phyloP scores from a whole-genome alignment of 2,329 filamentous ascomycete species.

The Phialocephala sp. region DNA sequence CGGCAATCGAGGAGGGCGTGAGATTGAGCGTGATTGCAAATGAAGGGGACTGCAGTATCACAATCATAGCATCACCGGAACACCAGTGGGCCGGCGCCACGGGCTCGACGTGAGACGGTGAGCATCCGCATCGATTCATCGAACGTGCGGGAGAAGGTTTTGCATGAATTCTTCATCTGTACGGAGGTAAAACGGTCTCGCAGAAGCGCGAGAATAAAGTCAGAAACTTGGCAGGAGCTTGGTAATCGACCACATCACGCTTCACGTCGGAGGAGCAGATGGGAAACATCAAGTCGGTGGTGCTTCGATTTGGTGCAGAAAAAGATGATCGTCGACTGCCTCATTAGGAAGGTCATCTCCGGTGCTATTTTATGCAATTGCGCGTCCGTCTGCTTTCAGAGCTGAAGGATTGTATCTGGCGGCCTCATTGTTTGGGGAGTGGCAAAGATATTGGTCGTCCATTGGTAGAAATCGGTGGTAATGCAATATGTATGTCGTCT shows the following conservation, averaged over 20 bases:
- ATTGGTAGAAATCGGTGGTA: slow-evolving; percentile 19
- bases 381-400: slow-evolving; percentile 23
- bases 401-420: slow-evolving; percentile 21
- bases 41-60: slow-evolving; percentile 23
- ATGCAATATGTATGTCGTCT: slow-evolving; percentile 24
- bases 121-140: slow-evolving; percentile 12
- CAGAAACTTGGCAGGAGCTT: slow-evolving; percentile 17
- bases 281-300: not conserved
- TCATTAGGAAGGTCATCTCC: slow-evolving; percentile 35
- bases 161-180: slow-evolving; percentile 26
- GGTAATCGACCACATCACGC: slow-evolving; percentile 11
- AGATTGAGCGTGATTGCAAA: slow-evolving; percentile 5
- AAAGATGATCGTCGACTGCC: slow-evolving; percentile 21
- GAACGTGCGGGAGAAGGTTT: slow-evolving; percentile 12
- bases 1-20: slow-evolving; percentile 13
- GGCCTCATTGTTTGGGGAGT: slow-evolving; percentile 25
- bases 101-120: slow-evolving; percentile 24
- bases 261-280: not conserved
- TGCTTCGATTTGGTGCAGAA: slow-evolving; percentile 12
- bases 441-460: slow-evolving; percentile 19
- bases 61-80: slow-evolving; percentile 23
- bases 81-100: slow-evolving; percentile 29
- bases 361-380: slow-evolving; percentile 35
- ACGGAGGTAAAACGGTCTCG: not conserved
- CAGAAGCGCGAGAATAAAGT: slow-evolving; percentile 5